phyloP scores from a whole-genome alignment of 495 filamentous ascomycete species.

The Trichodelitschia bisporula region DNA sequence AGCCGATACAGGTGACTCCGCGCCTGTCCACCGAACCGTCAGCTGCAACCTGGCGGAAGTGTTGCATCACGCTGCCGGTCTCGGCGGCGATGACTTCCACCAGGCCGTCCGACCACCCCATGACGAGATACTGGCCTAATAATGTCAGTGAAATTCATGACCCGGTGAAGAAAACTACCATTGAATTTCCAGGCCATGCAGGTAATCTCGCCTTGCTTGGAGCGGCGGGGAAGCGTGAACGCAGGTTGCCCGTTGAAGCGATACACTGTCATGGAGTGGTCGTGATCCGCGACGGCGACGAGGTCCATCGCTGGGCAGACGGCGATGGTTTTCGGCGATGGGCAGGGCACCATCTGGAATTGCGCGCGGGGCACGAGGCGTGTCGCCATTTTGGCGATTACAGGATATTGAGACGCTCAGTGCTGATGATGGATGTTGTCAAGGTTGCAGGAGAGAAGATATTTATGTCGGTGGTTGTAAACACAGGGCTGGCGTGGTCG shows the following conservation, averaged over 20 bases:
- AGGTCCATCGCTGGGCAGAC: slow-evolving; percentile 73
- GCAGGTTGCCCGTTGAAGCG: slow-evolving; percentile 44
- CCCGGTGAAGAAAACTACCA: slow-evolving; percentile 21
- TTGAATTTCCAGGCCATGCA: slow-evolving; percentile 55
- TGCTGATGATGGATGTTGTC: no score
- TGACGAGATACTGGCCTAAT: slow-evolving; percentile 47
- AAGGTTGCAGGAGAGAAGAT: no score
- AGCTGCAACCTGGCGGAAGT: slow-evolving; percentile 8
- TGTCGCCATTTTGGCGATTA: no score
- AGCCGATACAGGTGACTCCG: slow-evolving; percentile 39
- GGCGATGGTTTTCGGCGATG: slow-evolving; percentile 33
- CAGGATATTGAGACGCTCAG: no score
- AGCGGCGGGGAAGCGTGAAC: slow-evolving; percentile 30
- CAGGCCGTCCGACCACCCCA: slow-evolving; percentile 47
- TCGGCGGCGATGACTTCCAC: slow-evolving; percentile 50
- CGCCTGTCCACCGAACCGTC: not conserved
- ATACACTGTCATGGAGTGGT: slow-evolving; percentile 36
- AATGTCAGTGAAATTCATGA: not conserved
- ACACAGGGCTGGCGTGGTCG: no score
- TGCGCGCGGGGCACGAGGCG: no score
- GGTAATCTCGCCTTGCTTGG: slow-evolving; percentile 22
- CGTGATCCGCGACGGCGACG: slow-evolving; percentile 39
- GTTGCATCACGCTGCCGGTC: slow-evolving; percentile 52
- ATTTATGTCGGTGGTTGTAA: no score
- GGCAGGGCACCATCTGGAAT: no score